phyloP scores from a whole-genome alignment of 78 protist species.

The Thecamonas trahens region DNA sequence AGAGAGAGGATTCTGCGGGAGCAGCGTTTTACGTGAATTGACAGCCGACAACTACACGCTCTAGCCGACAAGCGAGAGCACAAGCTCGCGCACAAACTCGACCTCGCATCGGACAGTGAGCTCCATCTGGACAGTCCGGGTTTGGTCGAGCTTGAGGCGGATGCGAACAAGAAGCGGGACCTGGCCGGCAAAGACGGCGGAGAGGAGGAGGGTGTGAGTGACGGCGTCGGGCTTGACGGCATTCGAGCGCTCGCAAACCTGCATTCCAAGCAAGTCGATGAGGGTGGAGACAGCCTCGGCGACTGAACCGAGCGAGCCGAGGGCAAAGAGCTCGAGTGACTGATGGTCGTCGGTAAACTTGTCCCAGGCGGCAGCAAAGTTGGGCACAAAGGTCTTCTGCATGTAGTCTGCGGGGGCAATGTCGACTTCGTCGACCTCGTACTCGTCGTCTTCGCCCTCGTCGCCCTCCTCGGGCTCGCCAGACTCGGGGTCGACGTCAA shows the following conservation, averaged over 20 bases:
- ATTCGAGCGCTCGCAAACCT: conserved; percentile 55
- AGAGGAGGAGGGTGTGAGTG: conserved; percentile 45
- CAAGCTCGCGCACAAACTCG: not conserved
- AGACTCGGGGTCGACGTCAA: conserved; percentile 68
- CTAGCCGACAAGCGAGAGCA: no score
- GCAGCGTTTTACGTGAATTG: no score
- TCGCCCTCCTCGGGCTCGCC: conserved; percentile 44
- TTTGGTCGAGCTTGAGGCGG: conserved; percentile 27
- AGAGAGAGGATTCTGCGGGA: no score
- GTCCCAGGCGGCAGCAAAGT: conserved; percentile 66
- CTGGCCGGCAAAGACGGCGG: conserved; percentile 32
- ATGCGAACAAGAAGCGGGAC: conserved; percentile 26
- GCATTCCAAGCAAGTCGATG: conserved; percentile 63
- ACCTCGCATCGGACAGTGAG: conserved; percentile 13
- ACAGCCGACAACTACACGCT: no score
- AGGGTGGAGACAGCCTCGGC: conserved; percentile 53
- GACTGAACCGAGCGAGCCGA: conserved; percentile 17
- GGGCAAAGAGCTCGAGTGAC: conserved; percentile 46
- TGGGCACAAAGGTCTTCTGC: conserved; percentile 19
- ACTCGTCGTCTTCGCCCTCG: conserved; percentile 66
- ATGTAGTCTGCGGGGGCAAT: conserved; percentile 51
- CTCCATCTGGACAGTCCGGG: conserved; percentile 14
- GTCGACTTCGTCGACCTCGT: conserved; percentile 52
- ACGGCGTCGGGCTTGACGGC: conserved; percentile 25
- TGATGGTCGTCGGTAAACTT: conserved; percentile 37